phyloP scores from a whole-genome alignment of 2,329 filamentous ascomycete genomes.

The Aaosphaeria pasadenensis region DNA sequence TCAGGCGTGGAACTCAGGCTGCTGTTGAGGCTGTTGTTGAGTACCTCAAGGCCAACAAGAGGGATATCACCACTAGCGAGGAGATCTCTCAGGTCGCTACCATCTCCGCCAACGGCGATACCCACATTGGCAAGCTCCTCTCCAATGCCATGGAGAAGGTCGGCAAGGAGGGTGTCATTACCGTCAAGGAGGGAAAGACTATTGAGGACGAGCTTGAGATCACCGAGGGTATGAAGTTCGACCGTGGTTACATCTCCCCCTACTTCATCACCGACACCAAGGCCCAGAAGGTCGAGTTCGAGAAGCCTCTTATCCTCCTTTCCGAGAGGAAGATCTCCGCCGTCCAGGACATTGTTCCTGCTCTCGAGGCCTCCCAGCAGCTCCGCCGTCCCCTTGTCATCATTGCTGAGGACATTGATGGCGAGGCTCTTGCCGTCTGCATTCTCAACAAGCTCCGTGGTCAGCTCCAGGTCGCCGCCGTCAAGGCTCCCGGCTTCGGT shows the following conservation, averaged over 20 bases:
- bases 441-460: constrained; percentile 99
- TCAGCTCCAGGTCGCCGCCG: constrained; percentile 95
- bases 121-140: constrained; percentile 91
- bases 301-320: constrained; percentile 97
- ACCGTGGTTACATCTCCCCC: constrained; percentile 95
- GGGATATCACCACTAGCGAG: constrained; percentile 94
- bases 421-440: constrained; percentile 96
- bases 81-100: constrained; percentile 98
- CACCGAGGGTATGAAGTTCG: constrained; percentile 99
- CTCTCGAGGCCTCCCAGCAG: constrained; percentile 95
- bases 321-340: constrained; percentile 99
- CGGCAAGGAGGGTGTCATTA: constrained; percentile 99
- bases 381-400: constrained; percentile 94
- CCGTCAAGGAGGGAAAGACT: constrained; percentile 99
- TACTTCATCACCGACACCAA: constrained; percentile 99
- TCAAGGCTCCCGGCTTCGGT: constrained; percentile 98
- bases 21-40: constrained; percentile 93
- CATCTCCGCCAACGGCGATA: constrained; percentile 96
- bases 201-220: constrained; percentile 96
- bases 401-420: constrained; percentile 98
- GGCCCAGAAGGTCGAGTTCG: constrained; percentile 98
- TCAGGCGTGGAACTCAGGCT: constrained; percentile 93
- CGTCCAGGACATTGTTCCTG: constrained; percentile 97
- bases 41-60: constrained; percentile 92
- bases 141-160: constrained; percentile 99